Conservation (phyloP, 2,329 filamentous ascomycete species). For the Ceratocystis lukuohia region DNA sequence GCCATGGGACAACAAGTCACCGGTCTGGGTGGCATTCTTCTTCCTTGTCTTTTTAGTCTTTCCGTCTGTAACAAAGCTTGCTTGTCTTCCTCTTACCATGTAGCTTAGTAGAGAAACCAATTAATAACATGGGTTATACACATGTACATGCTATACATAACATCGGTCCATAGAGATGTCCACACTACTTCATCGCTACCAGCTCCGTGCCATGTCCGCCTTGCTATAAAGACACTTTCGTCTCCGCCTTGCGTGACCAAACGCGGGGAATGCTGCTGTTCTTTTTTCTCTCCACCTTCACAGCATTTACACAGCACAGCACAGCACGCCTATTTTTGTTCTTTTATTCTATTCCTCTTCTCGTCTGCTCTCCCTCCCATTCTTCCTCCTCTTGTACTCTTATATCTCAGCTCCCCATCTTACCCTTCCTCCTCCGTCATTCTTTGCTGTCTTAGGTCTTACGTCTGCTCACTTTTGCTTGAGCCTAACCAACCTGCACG, state of each 20-base stretch:
- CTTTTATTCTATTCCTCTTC: background rate
- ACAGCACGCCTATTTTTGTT: too few species aligned
- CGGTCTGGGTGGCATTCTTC: too few species aligned
- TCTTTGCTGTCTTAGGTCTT: background rate
- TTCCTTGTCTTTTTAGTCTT: too few species aligned
- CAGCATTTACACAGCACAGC: background rate
- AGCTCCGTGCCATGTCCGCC: background rate
- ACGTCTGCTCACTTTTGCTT: background rate
- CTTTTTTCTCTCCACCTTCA: background rate
- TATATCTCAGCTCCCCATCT: background rate
- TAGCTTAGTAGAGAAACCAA: too few species aligned
- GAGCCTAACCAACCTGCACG: too few species aligned
- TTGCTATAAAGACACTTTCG: background rate
- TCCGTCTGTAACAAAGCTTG: too few species aligned
- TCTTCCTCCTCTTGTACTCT: background rate
- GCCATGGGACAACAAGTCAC: background rate
- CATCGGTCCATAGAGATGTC: background rate
- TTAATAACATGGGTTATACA: too few species aligned
- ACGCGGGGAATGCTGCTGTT: background rate
- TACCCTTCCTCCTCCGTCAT: background rate
- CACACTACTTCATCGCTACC: background rate
- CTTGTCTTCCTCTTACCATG: too few species aligned
- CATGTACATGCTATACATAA: too few species aligned
- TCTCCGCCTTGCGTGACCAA: background rate
- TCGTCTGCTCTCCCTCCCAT: background rate